Evolutionary conservation across 2,329 filamentous ascomycete species (phyloP), one percentile per base, ranked within the genome.

Genomic region (Venturia oleaginea): DNA sequence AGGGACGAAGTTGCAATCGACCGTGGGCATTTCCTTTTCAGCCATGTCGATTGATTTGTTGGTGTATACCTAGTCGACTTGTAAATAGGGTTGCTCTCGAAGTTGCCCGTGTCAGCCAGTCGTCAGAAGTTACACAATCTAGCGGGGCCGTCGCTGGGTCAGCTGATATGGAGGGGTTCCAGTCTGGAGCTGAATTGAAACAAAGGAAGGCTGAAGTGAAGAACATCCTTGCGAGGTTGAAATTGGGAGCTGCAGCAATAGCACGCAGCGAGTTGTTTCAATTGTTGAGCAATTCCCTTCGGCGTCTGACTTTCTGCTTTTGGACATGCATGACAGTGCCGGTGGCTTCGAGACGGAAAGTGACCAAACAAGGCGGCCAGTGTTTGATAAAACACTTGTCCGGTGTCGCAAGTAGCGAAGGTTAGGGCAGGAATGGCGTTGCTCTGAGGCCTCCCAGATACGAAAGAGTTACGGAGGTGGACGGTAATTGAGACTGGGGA

Each of bases 1-100:
- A 1, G 79, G 75, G 15, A 83, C 77, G 67, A 80, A 81, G 71
- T 79, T 79, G 68, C 83, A 76, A 46, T 77, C 76, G 19, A 74
- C 71, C 59, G 75, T 70, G 4, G 78, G 79, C 68, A 79, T 77
- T 51, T 46, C 51, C 27, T 34, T 34, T 34, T 34, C 51, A 34
- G 51, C 51, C 51, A 57, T 57, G 27, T 57, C 34, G 15, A 19
- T 32, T 34, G 51, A 32, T n/a, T 34, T 30, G 15, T 57, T 34
- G 15, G 27, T 8, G 15, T 2, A 11, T 57, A n/a, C n/a, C n/a
- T n/a, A 19, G 5, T 34, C 34, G 27, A 57, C 19, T 24, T 11
- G 27, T 24, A 11, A 22, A 10, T 4, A 54, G 27, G 30, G 27
- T 5, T 54, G 11, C 4, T 51, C 48, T 54, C 2, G 27, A 32